Base-by-base conservation (phyloP, 495 filamentous ascomycete species). In the Daldinia childiae region DNA sequence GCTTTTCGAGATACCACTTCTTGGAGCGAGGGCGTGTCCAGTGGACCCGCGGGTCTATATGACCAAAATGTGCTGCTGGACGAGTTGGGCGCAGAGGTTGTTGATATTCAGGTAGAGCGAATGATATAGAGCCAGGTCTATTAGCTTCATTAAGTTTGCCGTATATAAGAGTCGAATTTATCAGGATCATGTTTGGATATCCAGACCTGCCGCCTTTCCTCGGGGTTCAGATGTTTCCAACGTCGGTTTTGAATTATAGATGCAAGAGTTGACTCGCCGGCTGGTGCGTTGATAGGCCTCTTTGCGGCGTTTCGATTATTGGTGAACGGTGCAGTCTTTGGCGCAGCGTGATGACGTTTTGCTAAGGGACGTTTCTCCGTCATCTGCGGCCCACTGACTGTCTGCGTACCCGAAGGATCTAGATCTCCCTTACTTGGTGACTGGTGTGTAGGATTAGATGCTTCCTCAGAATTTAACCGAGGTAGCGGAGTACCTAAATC, bases 21-120 rank as follows among this genome's bases (percentile, higher is more conserved):
- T 77, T 62, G 0, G 81, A 78, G 55, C 73, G 79, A 3, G 68
- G 73, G 8, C 76, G 77, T 2, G 77, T 73, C 78, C 80, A 84
- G 52, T 80, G 80, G 3, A 80, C 66, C 3, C 80, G 79, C 0
- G 85, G 86, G 68, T 87, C 81, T 21, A 86, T 79, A 64, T 79
- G 67, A 6, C 64, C 72, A 65, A 74, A 82, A 15, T 72, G 51
- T 17, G 60, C 66, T 45, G 72, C 73, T 7, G 61, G 50, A n/a
- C 64, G 69, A 19, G 59, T 75, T 48, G 69, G 69, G 34, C 72
- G 62, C 21, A 64, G 50, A 11, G 73, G 69, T 45, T 65, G 63
- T 30, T 34, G 34, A 36, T 67, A 56, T 38, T 64, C 38, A 3
- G 63, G 56, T 4, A 64, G 4, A 5, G 61, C 69, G 60, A 72